phyloP scores from a whole-genome alignment of 2,329 filamentous ascomycete species.

The Fusarium irregulare region DNA sequence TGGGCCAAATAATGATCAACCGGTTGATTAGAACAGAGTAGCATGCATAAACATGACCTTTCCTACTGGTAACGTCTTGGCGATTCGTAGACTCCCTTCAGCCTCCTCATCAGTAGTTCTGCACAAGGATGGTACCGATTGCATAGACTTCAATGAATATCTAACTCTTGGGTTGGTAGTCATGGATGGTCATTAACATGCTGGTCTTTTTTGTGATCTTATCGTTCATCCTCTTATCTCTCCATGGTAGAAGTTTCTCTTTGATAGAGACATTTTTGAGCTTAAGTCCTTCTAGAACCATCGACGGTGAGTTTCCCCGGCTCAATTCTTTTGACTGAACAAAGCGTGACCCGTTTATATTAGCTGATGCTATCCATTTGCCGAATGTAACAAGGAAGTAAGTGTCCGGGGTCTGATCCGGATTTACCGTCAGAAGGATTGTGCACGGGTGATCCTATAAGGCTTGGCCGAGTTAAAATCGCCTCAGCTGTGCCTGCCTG shows the following conservation, averaged over 20 bases:
- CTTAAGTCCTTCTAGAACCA: not conserved
- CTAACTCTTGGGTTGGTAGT: rapidly evolving
- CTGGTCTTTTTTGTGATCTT: not conserved
- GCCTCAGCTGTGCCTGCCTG: not conserved
- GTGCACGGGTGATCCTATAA: not conserved
- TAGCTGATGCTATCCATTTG: not conserved
- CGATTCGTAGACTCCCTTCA: not conserved
- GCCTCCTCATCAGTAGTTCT: not conserved
- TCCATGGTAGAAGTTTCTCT: not conserved
- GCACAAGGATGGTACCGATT: not conserved
- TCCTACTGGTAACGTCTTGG: not conserved
- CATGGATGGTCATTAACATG: rapidly evolving
- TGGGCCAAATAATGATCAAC: not conserved
- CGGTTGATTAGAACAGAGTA: not conserved
- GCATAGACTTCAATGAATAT: not conserved
- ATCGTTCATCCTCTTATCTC: not conserved
- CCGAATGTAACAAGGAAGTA: not conserved
- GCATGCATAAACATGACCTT: not conserved
- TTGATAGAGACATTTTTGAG: not conserved
- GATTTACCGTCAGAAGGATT: not conserved
- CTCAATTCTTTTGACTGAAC: rapidly evolving
- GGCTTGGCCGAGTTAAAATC: not conserved
- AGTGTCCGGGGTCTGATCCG: not conserved
- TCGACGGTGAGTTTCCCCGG: not conserved
- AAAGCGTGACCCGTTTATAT: not conserved